Conservation (phyloP, 441 rosid species). For the Eruca vesicaria region DNA sequence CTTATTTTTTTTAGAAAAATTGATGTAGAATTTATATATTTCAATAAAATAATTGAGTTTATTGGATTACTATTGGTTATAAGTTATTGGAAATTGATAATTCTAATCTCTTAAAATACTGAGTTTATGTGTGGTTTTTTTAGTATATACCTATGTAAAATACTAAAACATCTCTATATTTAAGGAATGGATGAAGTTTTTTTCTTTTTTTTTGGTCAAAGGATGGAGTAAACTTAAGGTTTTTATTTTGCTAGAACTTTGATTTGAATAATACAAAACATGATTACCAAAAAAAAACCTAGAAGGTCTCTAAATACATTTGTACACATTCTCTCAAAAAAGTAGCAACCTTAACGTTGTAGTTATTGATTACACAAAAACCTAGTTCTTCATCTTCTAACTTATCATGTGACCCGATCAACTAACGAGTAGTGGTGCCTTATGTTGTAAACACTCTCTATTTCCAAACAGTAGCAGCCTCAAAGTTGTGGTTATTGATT, state of each 20-base stretch:
- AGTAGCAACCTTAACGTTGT: conserved; percentile 1
- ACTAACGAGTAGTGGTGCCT: conserved; percentile 53
- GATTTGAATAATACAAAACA: neutral
- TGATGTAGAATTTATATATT: too few species aligned
- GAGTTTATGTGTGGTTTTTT: too few species aligned
- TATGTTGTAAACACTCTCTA: conserved; percentile 25
- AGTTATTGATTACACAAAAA: conserved; percentile 16
- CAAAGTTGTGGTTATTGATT: neutral
- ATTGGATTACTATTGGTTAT: too few species aligned
- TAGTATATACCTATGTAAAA: too few species aligned
- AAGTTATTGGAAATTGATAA: too few species aligned
- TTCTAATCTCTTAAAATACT: too few species aligned
- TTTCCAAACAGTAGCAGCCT: neutral
- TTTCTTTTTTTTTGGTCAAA: too few species aligned
- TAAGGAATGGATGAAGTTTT: too few species aligned
- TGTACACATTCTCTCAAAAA: neutral
- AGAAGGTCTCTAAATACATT: neutral
- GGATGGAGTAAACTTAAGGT: neutral
- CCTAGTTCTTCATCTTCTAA: conserved; percentile 28
- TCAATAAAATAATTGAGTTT: too few species aligned
- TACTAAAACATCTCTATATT: too few species aligned
- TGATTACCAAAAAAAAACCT: neutral
- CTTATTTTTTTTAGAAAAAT: too few species aligned
- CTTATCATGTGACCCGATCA: conserved; percentile 49
- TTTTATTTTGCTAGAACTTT: neutral